Conservation (phyloP, 176 grass and related monocot genomes). For the Rhynchospora breviuscula region DNA sequence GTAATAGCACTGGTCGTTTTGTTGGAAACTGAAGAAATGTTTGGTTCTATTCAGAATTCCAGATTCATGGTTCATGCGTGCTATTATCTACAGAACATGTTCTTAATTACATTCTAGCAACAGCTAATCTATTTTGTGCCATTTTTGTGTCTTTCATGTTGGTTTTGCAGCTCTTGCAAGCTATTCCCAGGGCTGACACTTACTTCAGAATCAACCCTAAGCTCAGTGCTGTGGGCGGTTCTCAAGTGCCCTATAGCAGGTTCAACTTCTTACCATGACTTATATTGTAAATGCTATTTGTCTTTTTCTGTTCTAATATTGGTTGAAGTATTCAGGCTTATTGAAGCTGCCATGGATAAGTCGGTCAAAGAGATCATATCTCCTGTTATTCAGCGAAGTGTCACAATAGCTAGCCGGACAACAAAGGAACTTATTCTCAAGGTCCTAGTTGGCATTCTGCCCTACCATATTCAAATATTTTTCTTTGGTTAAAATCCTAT, state of each 20-base stretch:
- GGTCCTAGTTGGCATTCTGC: conserved; percentile 33
- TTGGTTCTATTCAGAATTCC: conserved; percentile 4
- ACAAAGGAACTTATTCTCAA: conserved; percentile 96
- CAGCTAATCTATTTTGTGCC: conserved; percentile 15
- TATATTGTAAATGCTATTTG: neutral
- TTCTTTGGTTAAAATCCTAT: neutral
- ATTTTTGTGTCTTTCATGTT: conserved; percentile 19
- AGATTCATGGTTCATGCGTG: neutral
- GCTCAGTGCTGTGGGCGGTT: conserved; percentile 63
- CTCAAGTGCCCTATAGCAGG: conserved; percentile 76
- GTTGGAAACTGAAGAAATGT: neutral
- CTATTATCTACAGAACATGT: neutral
- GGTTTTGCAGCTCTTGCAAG: conserved; percentile 66
- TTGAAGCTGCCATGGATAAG: conserved; percentile 87
- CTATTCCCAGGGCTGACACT: conserved; percentile 72
- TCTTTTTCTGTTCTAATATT: conserved; percentile 5
- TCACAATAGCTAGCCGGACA: conserved; percentile 91
- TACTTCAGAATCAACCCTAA: conserved; percentile 93
- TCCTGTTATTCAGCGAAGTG: conserved; percentile 95
- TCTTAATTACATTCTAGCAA: neutral
- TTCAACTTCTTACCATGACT: conserved; percentile 24
- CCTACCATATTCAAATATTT: neutral
- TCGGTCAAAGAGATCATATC: conserved; percentile 87
- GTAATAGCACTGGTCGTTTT: neutral
- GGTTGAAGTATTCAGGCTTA: conserved; percentile 46